Base-by-base conservation (phyloP, 75 land plant genomes). In the Isoetes taiwanensis region DNA sequence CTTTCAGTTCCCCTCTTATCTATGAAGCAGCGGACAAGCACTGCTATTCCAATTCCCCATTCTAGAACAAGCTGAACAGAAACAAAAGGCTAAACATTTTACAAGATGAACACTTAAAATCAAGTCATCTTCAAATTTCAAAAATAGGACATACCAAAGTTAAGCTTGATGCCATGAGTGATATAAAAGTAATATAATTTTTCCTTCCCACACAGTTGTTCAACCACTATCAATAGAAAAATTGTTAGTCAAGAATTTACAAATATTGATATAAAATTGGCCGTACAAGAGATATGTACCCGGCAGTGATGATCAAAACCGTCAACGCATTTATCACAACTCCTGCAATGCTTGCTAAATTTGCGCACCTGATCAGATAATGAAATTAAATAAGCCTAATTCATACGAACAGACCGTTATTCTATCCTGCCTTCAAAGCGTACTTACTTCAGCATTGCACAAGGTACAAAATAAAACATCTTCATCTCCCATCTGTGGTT, bases 221-320 rank as follows among this genome's bases (percentile, higher is more conserved):
- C 12, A 34, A 30, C 40, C 29, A 31, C 40, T 27, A 43, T 23
- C 33, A 6, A 26, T n/a, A 59, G 8, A 30, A 42, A 30, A 40
- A n/a, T 19, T 0, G 3, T 23, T 20, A 42, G 42, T 6, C 23
- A 54, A n/a, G 59, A 27, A 28, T 23, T 28, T 21, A 24, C 14
- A 30, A 17, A 5, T 30, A 17, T 31, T 2, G 21, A 56, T 2
- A 30, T 6, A 30, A 3, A 56, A 3, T 3, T 2, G n/a, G 3
- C 9, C 32, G 34, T 56, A 56, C 1, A 56, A 56, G 31, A 4
- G 6, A 30, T 19, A 54, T 70, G 20, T 67, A 94, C 99, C 68
- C 99, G 81, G 64, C 96, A 94, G 63, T 94, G 99, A 68, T 88
- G 96, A 67, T 94, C 99, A 72, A 94, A 94, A 0, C 90, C 90